Evolutionary conservation across 2,329 filamentous ascomycete genomes (phyloP), one percentile per base, ranked within the genome.

Genomic region (Hymenoscyphus fructigenus): DNA sequence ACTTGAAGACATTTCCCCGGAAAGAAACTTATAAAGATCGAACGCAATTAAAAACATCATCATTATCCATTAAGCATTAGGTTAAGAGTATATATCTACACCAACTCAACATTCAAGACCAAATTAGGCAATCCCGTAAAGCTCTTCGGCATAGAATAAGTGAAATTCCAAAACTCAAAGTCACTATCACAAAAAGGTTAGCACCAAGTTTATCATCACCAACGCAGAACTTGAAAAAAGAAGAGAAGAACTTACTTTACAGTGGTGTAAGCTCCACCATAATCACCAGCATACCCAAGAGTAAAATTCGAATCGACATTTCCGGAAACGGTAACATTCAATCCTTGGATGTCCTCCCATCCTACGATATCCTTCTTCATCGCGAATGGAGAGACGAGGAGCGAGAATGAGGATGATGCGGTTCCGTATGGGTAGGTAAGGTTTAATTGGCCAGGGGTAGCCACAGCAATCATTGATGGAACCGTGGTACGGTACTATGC

Each of bases 361-460:
- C 76, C 73, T 0, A 70, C 53, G 0, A 86, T 74, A 36, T 82
- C 82, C 5, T 75, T 76, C 68, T 79, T 80, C 2, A 76, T 73
- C n/a, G 67, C 66, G 6, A 83, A 81, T 2, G 82, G 81, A 0
- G 79, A 81, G 0, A 86, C 78, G 2, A 84, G 68, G 28, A 87
- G 78, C 1, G 78, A 80, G 70, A 87, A 87, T 17, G 79, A 75
- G 28, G 81, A 84, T 3, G 75, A 76, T 0, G 76, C 70, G 55
- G 81, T 84, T 1, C 84, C 85, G 15, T 76, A 68, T 0, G 85
- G 85, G 67, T 88, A 88, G 0, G 80, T 80, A 2, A 88, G 72
- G 12, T 78, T 79, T 6, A 89, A 74, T 0, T 69, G 73, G 12
- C 77, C 73, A 0, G 81, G 78, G 2, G 75, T 74, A 0, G 83